Evolutionary conservation across 768 basidiomycete genomes (phyloP), one percentile per base, ranked within the genome.

Genomic region (Lentinus brumalis): DNA sequence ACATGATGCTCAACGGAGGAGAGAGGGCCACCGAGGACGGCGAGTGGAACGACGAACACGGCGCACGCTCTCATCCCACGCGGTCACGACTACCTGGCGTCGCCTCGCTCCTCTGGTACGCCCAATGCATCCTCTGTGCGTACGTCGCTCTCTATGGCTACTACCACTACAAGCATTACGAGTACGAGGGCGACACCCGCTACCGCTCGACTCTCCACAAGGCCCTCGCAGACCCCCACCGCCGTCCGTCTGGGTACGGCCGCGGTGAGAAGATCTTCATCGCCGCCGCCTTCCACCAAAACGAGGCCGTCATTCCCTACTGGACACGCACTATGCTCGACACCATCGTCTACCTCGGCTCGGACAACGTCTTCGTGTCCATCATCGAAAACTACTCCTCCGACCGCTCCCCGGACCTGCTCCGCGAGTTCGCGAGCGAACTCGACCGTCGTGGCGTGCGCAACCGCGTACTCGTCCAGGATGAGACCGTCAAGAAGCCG

Each of bases 241-340:
- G 35, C 14, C 62, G 59, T 12, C 59, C 54, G 1, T 46, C 53
- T 3, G 73, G 72, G 4, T 71, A 73, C 42, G 61, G 60, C 3
- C 31, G 38, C 35, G 31, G 26, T 40, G 74, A 77, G 39, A 71
- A 74, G 41, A 66, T 76, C 21, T 77, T 73, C 59, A 74, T 79
- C 65, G 77, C 75, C 12, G 78, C 76, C 2, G 75, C 78, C 70
- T 76, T 81, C 61, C 73, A 69, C 67, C 71, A 80, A 53, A 78
- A 79, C 42, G 67, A 74, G 54, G 54, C 50, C 0, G 70, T 81
- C 1, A 65, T 81, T 30, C 76, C 77, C 0, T 76, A 76, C 53
- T 81, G 79, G 78, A 72, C 71, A 3, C 56, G 66, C 7, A 68
- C 77, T 38, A 64, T 79, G 39, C 57, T 76, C 49, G 70, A 72